Evolutionary conservation across 495 filamentous ascomycete species (phyloP), one percentile per base, ranked within the genome.

Genomic region (Gamarada debralockiae): DNA sequence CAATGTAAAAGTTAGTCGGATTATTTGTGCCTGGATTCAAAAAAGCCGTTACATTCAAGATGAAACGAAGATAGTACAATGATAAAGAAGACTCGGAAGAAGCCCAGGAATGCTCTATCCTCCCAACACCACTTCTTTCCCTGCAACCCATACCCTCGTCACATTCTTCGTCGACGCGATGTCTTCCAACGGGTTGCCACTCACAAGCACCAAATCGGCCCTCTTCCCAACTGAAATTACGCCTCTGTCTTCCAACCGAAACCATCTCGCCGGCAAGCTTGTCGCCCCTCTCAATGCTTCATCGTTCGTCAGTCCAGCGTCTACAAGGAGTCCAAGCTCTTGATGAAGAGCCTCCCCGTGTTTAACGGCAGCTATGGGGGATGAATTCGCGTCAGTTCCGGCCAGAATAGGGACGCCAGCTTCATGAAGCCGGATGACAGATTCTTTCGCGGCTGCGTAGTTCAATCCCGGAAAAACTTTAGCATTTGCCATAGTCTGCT

Each of bases 201-300:
- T 56, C 23, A 76, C 39, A 20, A 74, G 59, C 6, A 76, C 33
- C 14, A 74, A 39, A 49, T 76, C 73, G 0, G 73, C 71, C 17
- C 65, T 60, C 51, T 58, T 63, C 17, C 72, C 69, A 1, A 60
- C 52, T 12, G 29, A 50, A 54, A 76, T 70, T 12, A 56, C 52
- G 18, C 72, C 72, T 5, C 72, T 66, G 41, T 73, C 65, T 0
- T 41, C 27, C 13, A 69, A 63, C 40, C 65, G 48, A 48, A 73
- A 73, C 20, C 56, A 56, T 46, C 61, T 51, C 18, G 69, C 69
- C 1, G 68, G 55, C 24, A 70, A 41, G n/a, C 44, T 54, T 1
- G 69, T 72, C 15, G 64, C 49, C 21, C 36, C 36, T 33, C 21
- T 15, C 25, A 52, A 22, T 9, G 24, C 38, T 12, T 52, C 49